These are phyloP conservation scores for Salix exigua DNA, from an alignment of 345 rosid species.

Conservation along the genomic window DNA sequence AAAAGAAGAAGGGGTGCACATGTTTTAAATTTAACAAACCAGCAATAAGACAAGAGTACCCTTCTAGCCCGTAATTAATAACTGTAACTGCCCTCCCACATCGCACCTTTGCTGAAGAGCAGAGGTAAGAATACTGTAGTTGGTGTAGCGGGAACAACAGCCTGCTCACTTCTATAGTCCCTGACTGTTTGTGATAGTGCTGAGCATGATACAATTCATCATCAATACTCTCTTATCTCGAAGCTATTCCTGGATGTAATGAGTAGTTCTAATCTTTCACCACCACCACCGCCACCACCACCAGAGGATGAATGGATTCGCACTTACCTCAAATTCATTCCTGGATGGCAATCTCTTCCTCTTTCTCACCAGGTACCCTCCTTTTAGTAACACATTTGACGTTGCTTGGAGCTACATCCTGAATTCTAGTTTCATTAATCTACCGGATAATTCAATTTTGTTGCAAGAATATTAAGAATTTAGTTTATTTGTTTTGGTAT, in stretches of 20 bases:
- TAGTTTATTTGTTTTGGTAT: background rate
- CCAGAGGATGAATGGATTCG: constrained; percentile 64
- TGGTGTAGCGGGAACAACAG: background rate
- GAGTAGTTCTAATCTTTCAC: constrained; percentile 16
- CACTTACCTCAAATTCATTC: constrained; percentile 43
- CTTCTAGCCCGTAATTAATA: background rate
- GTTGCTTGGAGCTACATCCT: background rate
- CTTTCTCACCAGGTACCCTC: constrained; percentile 46
- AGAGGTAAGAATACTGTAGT: background rate
- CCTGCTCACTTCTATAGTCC: background rate
- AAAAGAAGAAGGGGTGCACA: background rate
- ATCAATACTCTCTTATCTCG: background rate
- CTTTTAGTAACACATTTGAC: background rate
- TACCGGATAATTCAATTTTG: background rate
- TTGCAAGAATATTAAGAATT: background rate
- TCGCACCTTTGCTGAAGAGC: background rate
- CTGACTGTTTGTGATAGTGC: background rate
- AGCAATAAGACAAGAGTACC: background rate
- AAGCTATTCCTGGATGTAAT: constrained; percentile 7
- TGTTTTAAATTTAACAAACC: no score
- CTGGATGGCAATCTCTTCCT: constrained; percentile 53
- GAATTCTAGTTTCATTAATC: background rate
- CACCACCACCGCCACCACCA: constrained; percentile 34
- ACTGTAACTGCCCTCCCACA: background rate
- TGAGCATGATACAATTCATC: background rate